A percentile compares a stretch with the other conserved stretches of the same genome.
Conservation (phyloP, 1,284 basidiomycete genomes). For the Puccinia sorghi region DNA sequence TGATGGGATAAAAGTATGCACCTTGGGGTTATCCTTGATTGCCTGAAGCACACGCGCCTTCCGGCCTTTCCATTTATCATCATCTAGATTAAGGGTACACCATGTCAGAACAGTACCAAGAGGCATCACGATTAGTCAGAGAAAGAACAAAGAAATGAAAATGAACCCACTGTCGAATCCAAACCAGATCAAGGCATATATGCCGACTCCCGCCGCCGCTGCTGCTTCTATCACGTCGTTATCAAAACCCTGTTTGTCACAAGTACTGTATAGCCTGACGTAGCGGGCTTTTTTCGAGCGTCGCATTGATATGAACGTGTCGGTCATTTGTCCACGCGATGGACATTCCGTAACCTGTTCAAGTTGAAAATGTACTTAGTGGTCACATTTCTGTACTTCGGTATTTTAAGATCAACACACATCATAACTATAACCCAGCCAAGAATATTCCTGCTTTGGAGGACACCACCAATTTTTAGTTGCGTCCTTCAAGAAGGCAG, state of each 20-base stretch:
- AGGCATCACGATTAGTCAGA: constrained; percentile 8
- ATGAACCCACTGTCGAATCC: constrained; percentile 61
- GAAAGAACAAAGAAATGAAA: background rate
- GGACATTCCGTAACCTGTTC: constrained; percentile 32
- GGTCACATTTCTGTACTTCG: too few species aligned
- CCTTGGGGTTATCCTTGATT: constrained; percentile 65
- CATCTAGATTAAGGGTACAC: constrained; percentile 34
- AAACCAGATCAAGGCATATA: constrained; percentile 71
- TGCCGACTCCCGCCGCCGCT: constrained; percentile 68
- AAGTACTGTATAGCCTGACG: constrained; percentile 70
- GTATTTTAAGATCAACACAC: constrained; percentile 6
- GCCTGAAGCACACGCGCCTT: constrained; percentile 65
- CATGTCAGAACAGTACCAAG: background rate
- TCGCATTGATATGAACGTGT: constrained; percentile 68
- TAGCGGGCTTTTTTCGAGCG: constrained; percentile 68
- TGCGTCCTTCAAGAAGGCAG: background rate
- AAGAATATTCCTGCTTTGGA: constrained; percentile 26
- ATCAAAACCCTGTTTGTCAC: constrained; percentile 61
- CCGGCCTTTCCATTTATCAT: constrained; percentile 64
- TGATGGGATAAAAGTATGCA: background rate
- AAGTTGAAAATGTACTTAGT: background rate
- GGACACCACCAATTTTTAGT: constrained; percentile 40
- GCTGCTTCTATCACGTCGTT: constrained; percentile 72
- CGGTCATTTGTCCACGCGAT: background rate
- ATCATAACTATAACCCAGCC: constrained; percentile 48